Evolutionary conservation across 768 basidiomycete species (phyloP).

Genomic region (Cytidiella melzeri): DNA sequence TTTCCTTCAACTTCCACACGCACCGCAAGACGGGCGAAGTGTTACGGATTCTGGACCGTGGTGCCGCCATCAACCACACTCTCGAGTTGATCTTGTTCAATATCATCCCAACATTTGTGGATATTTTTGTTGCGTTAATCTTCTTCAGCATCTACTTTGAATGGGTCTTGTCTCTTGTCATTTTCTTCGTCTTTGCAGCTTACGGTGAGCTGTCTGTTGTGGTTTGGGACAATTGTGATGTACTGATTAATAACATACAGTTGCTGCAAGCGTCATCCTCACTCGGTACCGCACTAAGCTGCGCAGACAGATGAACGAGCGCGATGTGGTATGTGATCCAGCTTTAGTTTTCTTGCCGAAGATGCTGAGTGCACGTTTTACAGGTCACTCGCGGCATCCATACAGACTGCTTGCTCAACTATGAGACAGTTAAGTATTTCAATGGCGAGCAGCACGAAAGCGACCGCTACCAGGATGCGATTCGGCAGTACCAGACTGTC

Average conservation of each 20-base stretch:
- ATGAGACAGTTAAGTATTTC: conserved; percentile 87
- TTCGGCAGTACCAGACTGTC: conserved; percentile 65
- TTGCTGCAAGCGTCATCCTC: conserved; percentile 45
- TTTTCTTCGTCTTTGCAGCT: conserved; percentile 66
- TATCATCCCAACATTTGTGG: conserved; percentile 76
- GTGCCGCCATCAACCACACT: conserved; percentile 80
- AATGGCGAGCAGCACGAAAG: conserved; percentile 80
- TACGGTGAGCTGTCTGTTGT: conserved; percentile 45
- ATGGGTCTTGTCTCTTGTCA: conserved; percentile 59
- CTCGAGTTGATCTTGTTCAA: conserved; percentile 82
- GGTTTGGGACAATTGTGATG: conserved; percentile 3
- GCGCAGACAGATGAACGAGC: conserved; percentile 77
- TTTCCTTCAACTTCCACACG: conserved; percentile 81
- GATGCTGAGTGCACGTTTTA: neutral
- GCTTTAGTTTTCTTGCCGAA: neutral
- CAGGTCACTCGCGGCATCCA: conserved; percentile 78
- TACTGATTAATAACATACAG: conserved; percentile 23
- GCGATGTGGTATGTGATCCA: conserved; percentile 56
- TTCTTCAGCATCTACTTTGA: conserved; percentile 60
- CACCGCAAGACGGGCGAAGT: conserved; percentile 83
- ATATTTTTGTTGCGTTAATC: conserved; percentile 65
- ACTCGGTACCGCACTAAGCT: conserved; percentile 71
- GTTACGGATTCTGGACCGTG: conserved; percentile 74
- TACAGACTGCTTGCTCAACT: conserved; percentile 74
- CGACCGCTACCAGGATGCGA: conserved; percentile 62